Evolutionary conservation across 129 eudicot genomes (phyloP), one percentile per base, ranked within the genome.

Genomic region (Ambrosia trifida): DNA sequence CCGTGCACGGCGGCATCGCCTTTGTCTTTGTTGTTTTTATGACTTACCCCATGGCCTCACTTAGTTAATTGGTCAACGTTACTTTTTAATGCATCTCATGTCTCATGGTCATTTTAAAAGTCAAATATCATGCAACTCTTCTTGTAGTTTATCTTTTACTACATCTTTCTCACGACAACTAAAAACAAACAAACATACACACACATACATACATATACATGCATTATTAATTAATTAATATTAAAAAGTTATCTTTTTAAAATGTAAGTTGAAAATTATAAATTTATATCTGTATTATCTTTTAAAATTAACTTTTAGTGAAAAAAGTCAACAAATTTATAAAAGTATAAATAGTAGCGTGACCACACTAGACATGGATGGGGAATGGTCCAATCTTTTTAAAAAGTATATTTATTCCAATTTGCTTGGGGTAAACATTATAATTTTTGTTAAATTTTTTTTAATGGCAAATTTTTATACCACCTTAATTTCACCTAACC

Each of bases 1-100:
- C 81, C 81, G 81, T 77, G 81, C 76, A 70, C 81, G 81, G 81
- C 76, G 76, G 76, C 81, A 77, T 70, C 81, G 81, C 81, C 81
- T 77, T 70, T 58, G 68, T 67, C 19, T 69, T 50, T 76, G 64
- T 61, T 77, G 58, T 69, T 53, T 70, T 49, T 35, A 61, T 77
- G 71, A 58, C 16, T 46, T 40, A 44, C 11, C 54, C 75, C 35
- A 59, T 68, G 75, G 46, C 75, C 40, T 69, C 28, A 24, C 28
- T 24, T 24, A 24, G 28, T 24, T n/a, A n/a, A n/a, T 46, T 70
- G 72, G 81, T 77, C 81, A 77, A 70, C 76, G 58, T 77, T 62
- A 24, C 51, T 65, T 51, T 56, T 72, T 43, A 72, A 59, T 59
- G 59, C 75, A 38, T 75, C 30, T 44, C 28, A 53, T 36, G 44